These are phyloP conservation scores for Ceriops zippeliana DNA, from an alignment of 345 rosid genomes.

Conservation along the genomic window DNA sequence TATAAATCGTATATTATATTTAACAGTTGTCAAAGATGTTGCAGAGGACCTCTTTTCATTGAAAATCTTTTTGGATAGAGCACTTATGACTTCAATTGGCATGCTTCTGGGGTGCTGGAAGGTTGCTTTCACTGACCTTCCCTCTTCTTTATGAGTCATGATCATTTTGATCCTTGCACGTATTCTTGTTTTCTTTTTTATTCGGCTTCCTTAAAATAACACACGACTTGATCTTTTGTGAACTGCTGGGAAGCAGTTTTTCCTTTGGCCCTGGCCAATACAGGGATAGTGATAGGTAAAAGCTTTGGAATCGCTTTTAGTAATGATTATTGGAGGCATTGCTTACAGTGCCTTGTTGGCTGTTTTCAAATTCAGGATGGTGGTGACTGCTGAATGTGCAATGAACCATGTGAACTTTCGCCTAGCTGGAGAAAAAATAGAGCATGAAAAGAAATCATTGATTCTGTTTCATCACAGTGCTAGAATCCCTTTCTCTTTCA, in stretches of 20 bases:
- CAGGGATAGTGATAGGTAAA: too few relatives aligned
- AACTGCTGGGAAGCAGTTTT: neutral
- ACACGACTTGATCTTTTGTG: neutral
- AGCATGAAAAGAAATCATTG: too few relatives aligned
- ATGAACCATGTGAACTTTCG: neutral
- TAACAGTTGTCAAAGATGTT: conserved; percentile 47
- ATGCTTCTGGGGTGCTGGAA: conserved; percentile 97
- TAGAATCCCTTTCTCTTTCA: neutral
- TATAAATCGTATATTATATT: too few relatives aligned
- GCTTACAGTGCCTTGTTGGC: neutral
- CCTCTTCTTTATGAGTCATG: neutral
- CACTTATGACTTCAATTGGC: conserved; percentile 84
- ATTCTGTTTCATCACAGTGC: too few relatives aligned
- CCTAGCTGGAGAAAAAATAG: neutral
- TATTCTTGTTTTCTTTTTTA: neutral
- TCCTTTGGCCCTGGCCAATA: too few relatives aligned
- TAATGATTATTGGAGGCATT: neutral
- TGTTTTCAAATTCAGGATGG: neutral
- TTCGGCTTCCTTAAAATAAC: neutral
- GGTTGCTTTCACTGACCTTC: conserved; percentile 39
- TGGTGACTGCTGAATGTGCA: neutral
- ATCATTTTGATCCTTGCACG: neutral
- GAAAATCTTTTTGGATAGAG: conserved; percentile 72
- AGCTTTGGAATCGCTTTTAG: neutral
- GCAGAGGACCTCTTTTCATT: conserved; percentile 57